Base-by-base conservation (phyloP, 495 filamentous ascomycete species). In the Chaetomidium leptoderma region DNA sequence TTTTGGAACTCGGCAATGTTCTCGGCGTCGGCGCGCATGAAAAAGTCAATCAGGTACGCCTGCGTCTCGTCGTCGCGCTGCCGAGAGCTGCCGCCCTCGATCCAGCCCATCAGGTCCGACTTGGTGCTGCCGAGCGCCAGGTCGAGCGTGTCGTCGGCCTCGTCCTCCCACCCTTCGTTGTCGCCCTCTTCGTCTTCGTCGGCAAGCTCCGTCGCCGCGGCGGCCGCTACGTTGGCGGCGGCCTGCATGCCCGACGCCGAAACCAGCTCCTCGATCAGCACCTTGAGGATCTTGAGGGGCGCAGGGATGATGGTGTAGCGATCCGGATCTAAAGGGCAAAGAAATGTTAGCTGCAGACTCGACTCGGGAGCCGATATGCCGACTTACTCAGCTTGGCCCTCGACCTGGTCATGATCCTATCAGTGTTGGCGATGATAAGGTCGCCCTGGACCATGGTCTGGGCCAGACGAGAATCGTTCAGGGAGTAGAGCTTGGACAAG, bases 51-150 rank as follows among this genome's bases (percentile, higher is more conserved):
- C 33, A 98, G 76, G 66, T 88, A 95, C 8, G 77, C 82, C 70
- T 96, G 89, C 13, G 92, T 97, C 69, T 96, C 90, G 66, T 97
- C 92, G 65, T 98, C 92, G n/a, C 83, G 78, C 64, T 86, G 81
- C 36, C 88, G 83, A 58, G 80, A 39, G 46, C 36, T 79, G 30
- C 79, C 75, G 54, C 77, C 76, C 48, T 87, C 86, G 35, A 81
- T 79, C 61, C 80, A 91, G 14, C 82, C 77, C 89, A 97, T 91
- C 24, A 97, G 77, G 53, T 95, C 88, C 55, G 84, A 75, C 70
- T 86, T 83, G 26, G 83, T 84, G 26, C 79, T 71, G 19, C 79
- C 84, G 42, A 83, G 75, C 9, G 80, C 81, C 21, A 97, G 81
- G 68, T 95, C 91, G 10, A 95, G 66, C 3, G 78, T 77, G 53